A percentile compares a stretch with the other conserved stretches of the same genome.
These are phyloP conservation scores for Dipodascus albidus DNA, from an alignment of 805 yeast genomes.

Conservation along the genomic window DNA sequence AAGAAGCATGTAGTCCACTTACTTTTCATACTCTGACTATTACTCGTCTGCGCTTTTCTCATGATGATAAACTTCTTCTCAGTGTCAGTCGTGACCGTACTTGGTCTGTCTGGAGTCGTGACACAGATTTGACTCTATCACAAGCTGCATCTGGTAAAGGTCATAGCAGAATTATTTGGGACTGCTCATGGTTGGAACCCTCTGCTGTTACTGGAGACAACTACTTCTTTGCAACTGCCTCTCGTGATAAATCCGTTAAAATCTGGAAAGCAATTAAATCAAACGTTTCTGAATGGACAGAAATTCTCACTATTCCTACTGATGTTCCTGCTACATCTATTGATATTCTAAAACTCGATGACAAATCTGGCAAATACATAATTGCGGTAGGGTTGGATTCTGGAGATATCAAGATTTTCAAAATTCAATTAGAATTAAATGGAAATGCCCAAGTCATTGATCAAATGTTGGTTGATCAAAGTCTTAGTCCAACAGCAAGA, in stretches of 20 bases:
- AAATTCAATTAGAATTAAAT: conserved; percentile 22
- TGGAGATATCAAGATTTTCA: conserved; percentile 44
- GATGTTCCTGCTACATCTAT: conserved; percentile 56
- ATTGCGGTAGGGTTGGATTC: conserved; percentile 61
- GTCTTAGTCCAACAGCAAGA: conserved; percentile 47
- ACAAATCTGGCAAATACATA: conserved; percentile 13
- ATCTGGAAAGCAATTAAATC: conserved; percentile 42
- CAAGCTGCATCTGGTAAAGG: conserved; percentile 47
- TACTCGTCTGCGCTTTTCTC: conserved; percentile 70
- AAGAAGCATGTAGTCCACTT: conserved; percentile 46
- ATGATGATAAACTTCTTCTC: conserved; percentile 49
- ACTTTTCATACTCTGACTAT: conserved; percentile 75
- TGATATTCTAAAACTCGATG: conserved; percentile 30
- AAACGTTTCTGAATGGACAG: conserved; percentile 25
- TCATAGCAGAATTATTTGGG: conserved; percentile 91
- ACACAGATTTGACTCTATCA: conserved; percentile 18
- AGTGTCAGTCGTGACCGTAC: conserved; percentile 86
- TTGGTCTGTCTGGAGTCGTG: conserved; percentile 60
- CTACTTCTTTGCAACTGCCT: conserved; percentile 62
- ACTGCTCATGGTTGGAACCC: conserved; percentile 74
- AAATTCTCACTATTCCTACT: conserved; percentile 34
- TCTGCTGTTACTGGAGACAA: conserved; percentile 4
- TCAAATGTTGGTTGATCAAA: conserved; percentile 11
- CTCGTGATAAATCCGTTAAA: conserved; percentile 74
- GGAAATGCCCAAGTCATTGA: conserved; percentile 28